These are phyloP conservation scores for Tricholoma sp. DNA, from an alignment of 768 basidiomycete species.

Conservation along the genomic window DNA sequence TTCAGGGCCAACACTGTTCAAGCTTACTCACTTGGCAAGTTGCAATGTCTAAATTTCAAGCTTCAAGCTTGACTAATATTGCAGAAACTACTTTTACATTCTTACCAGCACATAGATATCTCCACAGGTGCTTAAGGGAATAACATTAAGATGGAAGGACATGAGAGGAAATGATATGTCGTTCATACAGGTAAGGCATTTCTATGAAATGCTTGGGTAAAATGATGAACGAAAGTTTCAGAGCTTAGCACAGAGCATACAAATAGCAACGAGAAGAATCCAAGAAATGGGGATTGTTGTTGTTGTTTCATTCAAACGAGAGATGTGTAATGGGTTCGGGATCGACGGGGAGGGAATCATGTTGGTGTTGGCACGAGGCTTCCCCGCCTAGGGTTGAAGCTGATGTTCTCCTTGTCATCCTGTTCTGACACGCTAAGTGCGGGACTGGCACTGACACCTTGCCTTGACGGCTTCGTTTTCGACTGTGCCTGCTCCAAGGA, in stretches of 20 bases:
- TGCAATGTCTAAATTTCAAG: no score
- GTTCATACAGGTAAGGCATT: not conserved
- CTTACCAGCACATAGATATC: not conserved
- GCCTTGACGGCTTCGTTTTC: conserved; percentile 27
- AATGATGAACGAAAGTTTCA: not conserved
- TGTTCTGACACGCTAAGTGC: conserved; percentile 36
- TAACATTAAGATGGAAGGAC: not conserved
- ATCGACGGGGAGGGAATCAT: conserved; percentile 3
- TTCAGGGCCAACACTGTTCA: no score
- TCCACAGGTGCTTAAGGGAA: not conserved
- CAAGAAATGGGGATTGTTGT: not conserved
- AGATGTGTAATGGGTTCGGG: not conserved
- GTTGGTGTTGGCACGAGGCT: conserved; percentile 30
- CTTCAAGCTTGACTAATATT: not conserved
- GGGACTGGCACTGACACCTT: conserved; percentile 30
- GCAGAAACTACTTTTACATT: not conserved
- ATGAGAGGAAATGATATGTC: not conserved
- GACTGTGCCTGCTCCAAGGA: conserved; percentile 29
- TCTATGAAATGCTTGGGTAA: not conserved
- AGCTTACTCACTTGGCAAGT: no score
- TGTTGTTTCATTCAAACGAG: not conserved
- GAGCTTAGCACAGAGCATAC: not conserved
- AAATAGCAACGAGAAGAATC: not conserved
- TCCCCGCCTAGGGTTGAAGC: conserved; percentile 23
- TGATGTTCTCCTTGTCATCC: conserved; percentile 60